Base-by-base conservation (phyloP, 2,329 filamentous ascomycete species). In the Thielaviopsis populi region DNA sequence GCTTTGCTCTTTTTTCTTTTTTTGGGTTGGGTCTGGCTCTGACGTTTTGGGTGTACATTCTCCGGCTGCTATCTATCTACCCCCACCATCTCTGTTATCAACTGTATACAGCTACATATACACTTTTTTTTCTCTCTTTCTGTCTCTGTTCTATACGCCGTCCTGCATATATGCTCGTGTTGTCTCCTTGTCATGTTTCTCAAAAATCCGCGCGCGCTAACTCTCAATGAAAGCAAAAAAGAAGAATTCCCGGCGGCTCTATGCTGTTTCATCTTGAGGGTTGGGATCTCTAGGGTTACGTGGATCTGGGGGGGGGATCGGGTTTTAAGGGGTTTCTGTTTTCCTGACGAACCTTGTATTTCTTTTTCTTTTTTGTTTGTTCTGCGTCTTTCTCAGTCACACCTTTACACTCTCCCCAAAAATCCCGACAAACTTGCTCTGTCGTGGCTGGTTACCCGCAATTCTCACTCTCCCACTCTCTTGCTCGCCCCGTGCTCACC, bases 281-380 rank as follows among this genome's bases (percentile, higher is more conserved):
- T 54, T 30, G 13, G 22, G 8, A 6, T 13, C 22, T 11, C 43
- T 62, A 50, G 30, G 15, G 19, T 37, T 37, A 8, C 1, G 7
- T 37, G 8, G 1, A 6, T 37, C 33, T 37, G 33, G 5, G 1
- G 8, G 33, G n/a, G n/a, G n/a, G n/a, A n/a, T n/a, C n/a, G n/a
- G n/a, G n/a, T n/a, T 37, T 10, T 37, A 6, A 37, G 33, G 33
- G 33, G 33, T 8, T 37, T 30, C 19, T 42, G 17, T 41, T 50
- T 50, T 48, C 17, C n/a, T 1, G 13, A n/a, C 37, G 10, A 33
- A 30, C 48, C 41, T 50, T 58, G 5, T 58, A 27, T 24, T 63
- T 40, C 59, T 11, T 58, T 65, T 40, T 43, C 54, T 27, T 65
- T 68, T 42, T 60, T 60, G 58, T 42, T 60, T 43, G 17, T 8